These are phyloP conservation scores for Trichoderma koningii DNA, from an alignment of 2,329 filamentous ascomycete genomes.

Conservation along the genomic window DNA sequence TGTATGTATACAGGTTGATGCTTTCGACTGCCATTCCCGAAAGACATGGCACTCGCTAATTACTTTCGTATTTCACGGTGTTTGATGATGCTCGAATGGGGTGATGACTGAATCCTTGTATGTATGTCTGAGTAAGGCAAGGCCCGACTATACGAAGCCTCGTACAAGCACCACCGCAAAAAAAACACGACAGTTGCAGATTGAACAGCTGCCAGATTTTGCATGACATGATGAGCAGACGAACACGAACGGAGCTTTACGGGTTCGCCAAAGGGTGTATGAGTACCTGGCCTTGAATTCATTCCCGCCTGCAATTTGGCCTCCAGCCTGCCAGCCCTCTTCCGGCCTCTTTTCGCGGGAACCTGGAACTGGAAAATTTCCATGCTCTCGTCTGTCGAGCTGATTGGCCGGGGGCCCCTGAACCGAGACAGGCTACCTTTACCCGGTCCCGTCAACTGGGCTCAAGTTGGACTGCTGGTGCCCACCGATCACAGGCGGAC, in stretches of 20 bases:
- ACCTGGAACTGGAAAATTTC: constrained; percentile 15
- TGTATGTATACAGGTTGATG: neutral
- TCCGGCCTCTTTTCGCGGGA: constrained; percentile 1
- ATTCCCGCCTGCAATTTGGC: constrained; percentile 22
- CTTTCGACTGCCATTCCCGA: neutral
- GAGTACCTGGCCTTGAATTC: neutral
- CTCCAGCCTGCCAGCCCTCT: constrained; percentile 15
- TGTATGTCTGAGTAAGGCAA: too few species aligned
- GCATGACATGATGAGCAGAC: too few species aligned
- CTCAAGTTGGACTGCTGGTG: too few species aligned
- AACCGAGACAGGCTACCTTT: too few species aligned
- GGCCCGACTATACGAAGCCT: too few species aligned
- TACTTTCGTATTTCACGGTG: neutral
- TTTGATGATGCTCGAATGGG: too few species aligned
- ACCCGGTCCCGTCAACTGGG: too few species aligned
- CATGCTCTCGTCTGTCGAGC: constrained; percentile 8
- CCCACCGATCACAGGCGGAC: too few species aligned
- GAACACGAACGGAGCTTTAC: constrained; percentile 10
- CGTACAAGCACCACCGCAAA: too few species aligned
- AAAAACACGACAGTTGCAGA: too few species aligned
- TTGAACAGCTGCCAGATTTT: too few species aligned
- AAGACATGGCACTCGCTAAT: neutral
- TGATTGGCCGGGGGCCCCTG: constrained; percentile 25
- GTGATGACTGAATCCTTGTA: too few species aligned
- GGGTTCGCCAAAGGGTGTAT: neutral